Base-by-base conservation (phyloP, 2,329 filamentous ascomycete genomes). In the Myriosclerotinia curreyana region DNA sequence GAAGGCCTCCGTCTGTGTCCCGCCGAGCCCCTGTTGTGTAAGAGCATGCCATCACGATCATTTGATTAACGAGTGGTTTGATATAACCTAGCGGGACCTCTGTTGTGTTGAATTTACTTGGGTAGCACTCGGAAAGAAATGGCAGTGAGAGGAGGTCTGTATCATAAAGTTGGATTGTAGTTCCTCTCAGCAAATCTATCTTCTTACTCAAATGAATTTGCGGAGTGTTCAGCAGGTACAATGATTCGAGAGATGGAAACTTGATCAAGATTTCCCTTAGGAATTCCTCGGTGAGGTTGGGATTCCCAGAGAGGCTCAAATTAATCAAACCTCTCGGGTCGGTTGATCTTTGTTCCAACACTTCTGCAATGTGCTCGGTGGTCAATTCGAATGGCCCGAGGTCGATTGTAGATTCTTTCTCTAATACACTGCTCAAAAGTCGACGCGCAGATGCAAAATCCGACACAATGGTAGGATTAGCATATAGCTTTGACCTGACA, bases 301-400 rank as follows among this genome's bases (percentile, higher is more conserved):
- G 25, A 11, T 64, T 64, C 22, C 61, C 62, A 6, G 62, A 64
- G 42, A 64, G 38, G 48, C 22, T 53, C 36, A 64, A 31, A 25
- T 15, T 38, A 36, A 20, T 5, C 8, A 64, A 34, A 25, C 14
- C 61, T 6, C n/a, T 46, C 3, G 62, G 22, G n/a, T 11, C 14
- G 12, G 8, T 20, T 22, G 28, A 44, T 44, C 25, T 8, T 40
- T 44, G 38, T n/a, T 52, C 36, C 54, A 64, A 52, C 22, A 64
- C n/a, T 40, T 64, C 38, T 28, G 12, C 17, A 22, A 60, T 51
- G 17, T 64, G 36, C 4, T 51, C 36, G 20, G 38, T 28, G 7
- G 22, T 22, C 4, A 64, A 20, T 4, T 60, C 38, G n/a, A 64
- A 60, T 4, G 62, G 38, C 8, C 48, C 31, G 38, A 64, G 62